phyloP scores from a whole-genome alignment of 495 filamentous ascomycete species.

The Aspergillus coremiiformis region DNA sequence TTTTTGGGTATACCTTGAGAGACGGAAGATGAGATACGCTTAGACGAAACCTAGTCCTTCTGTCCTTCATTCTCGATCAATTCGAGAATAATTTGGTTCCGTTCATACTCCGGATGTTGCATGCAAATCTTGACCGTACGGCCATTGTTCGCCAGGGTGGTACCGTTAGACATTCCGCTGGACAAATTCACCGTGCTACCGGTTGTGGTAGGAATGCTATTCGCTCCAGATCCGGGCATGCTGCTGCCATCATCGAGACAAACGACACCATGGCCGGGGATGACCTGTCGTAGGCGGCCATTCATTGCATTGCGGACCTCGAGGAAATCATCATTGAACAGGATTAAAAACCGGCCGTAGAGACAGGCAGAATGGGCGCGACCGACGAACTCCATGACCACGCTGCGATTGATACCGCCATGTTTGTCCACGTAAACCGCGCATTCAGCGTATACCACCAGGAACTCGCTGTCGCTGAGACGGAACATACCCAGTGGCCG shows the following conservation, averaged over 20 bases:
- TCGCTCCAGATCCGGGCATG: constrained; percentile 28
- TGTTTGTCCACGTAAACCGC: constrained; percentile 98
- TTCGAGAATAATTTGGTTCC: constrained; percentile 81
- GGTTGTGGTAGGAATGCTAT: constrained; percentile 23
- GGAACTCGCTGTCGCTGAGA: constrained; percentile 83
- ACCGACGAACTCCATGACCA: constrained; percentile 97
- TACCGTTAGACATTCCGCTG: constrained; percentile 29
- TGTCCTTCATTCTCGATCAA: constrained; percentile 92
- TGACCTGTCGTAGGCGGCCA: constrained; percentile 85
- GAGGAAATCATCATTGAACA: constrained; percentile 87
- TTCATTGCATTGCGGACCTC: constrained; percentile 97
- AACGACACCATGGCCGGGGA: constrained; percentile 78
- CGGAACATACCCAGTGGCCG: constrained; percentile 94
- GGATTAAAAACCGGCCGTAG: constrained; percentile 64
- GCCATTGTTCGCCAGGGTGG: constrained; percentile 14
- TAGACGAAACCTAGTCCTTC: constrained; percentile 46
- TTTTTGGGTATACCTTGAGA: not conserved
- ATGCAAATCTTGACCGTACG: constrained; percentile 87
- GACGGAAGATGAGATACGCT: not conserved
- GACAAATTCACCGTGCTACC: constrained; percentile 21
- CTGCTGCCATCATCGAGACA: constrained; percentile 80
- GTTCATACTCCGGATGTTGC: constrained; percentile 81
- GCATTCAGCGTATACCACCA: constrained; percentile 90
- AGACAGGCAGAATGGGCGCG: constrained; percentile 80
- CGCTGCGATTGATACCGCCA: constrained; percentile 82